phyloP scores from a whole-genome alignment of 306 rosid genomes.

The Citrullus mucosospermus region DNA sequence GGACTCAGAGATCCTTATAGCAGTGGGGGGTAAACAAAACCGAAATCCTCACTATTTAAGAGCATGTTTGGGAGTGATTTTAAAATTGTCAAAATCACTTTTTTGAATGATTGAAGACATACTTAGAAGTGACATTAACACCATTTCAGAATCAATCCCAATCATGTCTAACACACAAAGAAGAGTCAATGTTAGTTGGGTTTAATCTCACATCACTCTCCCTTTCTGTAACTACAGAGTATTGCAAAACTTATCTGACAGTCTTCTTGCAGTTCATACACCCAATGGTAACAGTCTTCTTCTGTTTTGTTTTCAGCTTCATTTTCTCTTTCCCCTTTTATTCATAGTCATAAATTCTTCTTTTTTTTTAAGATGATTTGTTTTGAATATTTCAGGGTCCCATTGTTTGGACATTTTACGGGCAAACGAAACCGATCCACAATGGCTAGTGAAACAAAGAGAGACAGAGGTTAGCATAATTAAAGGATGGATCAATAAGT shows the following conservation, averaged over 20 bases:
- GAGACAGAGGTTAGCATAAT: slow-evolving; percentile 22
- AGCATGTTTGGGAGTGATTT: not conserved
- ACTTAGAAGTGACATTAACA: too few relatives aligned
- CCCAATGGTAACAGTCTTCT: not conserved
- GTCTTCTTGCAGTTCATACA: slow-evolving; percentile 7
- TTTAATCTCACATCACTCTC: not conserved
- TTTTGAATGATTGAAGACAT: too few relatives aligned
- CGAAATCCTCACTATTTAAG: too few relatives aligned
- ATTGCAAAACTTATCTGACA: not conserved
- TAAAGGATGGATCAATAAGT: slow-evolving; percentile 29
- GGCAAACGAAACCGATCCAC: slow-evolving; percentile 24
- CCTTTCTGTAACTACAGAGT: not conserved
- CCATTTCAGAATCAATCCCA: not conserved
- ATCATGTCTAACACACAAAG: not conserved
- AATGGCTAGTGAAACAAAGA: slow-evolving; percentile 32
- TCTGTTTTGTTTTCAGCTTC: not conserved
- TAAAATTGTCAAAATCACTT: too few relatives aligned
- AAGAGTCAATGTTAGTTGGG: not conserved
- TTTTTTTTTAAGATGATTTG: not conserved
- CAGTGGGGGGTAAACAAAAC: slow-evolving; percentile 39
- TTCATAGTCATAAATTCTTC: not conserved
- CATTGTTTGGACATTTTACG: slow-evolving; percentile 36
- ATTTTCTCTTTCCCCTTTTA: not conserved
- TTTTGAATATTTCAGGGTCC: slow-evolving; percentile 26
- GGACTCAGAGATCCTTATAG: slow-evolving; percentile 60